Evolutionary conservation across 1,284 basidiomycete species (phyloP).

Genomic region (Puccinia sorghi): DNA sequence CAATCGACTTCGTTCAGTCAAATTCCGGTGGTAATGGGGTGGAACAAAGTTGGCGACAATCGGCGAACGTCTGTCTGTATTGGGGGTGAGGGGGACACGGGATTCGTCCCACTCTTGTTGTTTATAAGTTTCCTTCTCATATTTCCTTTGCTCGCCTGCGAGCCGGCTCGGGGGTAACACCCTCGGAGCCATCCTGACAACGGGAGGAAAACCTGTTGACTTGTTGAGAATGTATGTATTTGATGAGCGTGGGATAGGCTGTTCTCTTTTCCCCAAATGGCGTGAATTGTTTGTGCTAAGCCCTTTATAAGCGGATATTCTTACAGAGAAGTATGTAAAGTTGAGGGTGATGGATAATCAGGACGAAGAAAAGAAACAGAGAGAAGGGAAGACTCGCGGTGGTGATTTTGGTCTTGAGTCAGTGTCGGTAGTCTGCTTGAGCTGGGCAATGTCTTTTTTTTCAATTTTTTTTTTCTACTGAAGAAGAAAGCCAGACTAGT

Average conservation of each 20-base stretch:
- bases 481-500: background rate
- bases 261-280: background rate
- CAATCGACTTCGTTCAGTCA: constrained; percentile 3
- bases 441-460: background rate
- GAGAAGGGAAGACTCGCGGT: background rate
- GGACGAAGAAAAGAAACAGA: background rate
- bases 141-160: background rate
- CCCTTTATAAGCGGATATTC: background rate
- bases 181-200: constrained; percentile 18
- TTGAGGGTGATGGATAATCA: background rate
- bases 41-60: constrained; percentile 6
- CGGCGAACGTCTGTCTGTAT: background rate
- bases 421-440: no score
- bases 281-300: background rate
- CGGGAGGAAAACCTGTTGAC: background rate
- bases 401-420: background rate
- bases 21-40: background rate
- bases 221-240: background rate
- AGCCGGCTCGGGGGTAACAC: background rate
- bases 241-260: constrained; percentile 9
- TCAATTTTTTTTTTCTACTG: no score
- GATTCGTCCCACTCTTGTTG: background rate
- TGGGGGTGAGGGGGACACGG: constrained; percentile 13
- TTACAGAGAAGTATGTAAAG: background rate
- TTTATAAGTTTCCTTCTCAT: constrained; percentile 2